Conservation (phyloP, 495 filamentous ascomycete species). For the Trichoderma reesei region DNA sequence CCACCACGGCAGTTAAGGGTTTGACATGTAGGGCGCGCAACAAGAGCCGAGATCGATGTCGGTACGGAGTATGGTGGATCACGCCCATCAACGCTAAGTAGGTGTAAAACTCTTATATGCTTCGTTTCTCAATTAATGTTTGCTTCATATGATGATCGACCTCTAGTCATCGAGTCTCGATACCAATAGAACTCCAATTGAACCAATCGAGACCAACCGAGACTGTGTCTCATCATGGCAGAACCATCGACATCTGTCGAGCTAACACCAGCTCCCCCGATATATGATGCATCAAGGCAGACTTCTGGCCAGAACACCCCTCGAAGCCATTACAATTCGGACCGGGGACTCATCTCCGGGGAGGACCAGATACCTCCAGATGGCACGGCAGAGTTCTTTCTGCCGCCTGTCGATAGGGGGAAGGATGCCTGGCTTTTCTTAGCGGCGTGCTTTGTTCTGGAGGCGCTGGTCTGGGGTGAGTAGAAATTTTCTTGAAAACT, state of each 20-base stretch:
- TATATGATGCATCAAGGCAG: background rate
- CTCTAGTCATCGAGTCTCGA: no score
- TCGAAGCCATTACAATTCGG: background rate
- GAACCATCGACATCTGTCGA: background rate
- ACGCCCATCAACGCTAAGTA: background rate
- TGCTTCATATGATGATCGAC: no score
- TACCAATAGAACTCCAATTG: background rate
- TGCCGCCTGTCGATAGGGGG: conserved; percentile 52
- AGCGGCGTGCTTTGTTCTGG: conserved; percentile 51
- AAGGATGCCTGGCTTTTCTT: conserved; percentile 58
- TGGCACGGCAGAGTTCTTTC: conserved; percentile 17
- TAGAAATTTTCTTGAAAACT: background rate
- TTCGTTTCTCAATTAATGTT: no score
- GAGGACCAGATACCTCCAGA: background rate
- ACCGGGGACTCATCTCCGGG: background rate
- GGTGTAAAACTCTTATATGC: no score
- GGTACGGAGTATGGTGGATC: background rate
- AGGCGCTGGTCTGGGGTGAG: conserved; percentile 56
- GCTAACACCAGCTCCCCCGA: background rate
- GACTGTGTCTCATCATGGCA: background rate
- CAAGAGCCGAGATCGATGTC: background rate
- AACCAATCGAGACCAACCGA: background rate
- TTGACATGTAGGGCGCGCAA: conserved; percentile 1
- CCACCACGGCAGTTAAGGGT: background rate
- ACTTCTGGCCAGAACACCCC: background rate